Percentiles rank a stretch among this genome's conserved stretches.
phyloP scores from a whole-genome alignment of 2,329 filamentous ascomycete species.

The Pseudogymnoascus verrucosus region DNA sequence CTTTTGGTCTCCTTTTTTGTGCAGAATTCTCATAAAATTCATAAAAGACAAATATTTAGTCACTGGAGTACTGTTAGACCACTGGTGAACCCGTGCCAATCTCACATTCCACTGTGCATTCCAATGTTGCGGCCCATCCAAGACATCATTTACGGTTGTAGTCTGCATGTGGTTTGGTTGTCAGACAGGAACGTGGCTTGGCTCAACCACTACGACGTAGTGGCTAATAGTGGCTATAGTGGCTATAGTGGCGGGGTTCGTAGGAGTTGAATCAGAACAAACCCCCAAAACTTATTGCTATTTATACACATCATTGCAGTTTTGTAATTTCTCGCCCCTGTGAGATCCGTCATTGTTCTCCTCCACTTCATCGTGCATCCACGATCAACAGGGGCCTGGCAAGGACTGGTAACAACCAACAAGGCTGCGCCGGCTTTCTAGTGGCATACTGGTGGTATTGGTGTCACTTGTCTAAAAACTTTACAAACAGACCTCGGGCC shows the following conservation, averaged over 20 bases:
- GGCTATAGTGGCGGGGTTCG: neutral
- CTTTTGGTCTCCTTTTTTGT: neutral
- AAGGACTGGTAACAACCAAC: neutral
- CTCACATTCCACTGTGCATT: neutral
- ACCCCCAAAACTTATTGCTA: neutral
- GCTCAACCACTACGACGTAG: neutral
- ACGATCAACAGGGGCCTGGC: neutral
- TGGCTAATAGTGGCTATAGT: neutral
- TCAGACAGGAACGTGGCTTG: constrained; percentile 1
- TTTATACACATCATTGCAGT: neutral
- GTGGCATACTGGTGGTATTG: neutral
- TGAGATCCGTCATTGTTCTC: neutral
- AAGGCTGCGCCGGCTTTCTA: constrained; percentile 1
- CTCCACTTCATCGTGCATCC: neutral
- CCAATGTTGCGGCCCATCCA: neutral
- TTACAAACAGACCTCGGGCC: neutral
- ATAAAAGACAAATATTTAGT: neutral
- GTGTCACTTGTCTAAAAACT: neutral
- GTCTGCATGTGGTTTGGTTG: neutral
- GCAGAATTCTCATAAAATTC: neutral
- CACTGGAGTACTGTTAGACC: neutral
- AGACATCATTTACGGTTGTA: neutral
- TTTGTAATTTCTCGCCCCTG: neutral
- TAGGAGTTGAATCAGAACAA: neutral
- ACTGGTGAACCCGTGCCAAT: neutral